Percentiles rank a stretch among this genome's conserved stretches.
These are phyloP conservation scores for Combretum micranthum DNA, from an alignment of 345 rosid species.

Conservation along the genomic window DNA sequence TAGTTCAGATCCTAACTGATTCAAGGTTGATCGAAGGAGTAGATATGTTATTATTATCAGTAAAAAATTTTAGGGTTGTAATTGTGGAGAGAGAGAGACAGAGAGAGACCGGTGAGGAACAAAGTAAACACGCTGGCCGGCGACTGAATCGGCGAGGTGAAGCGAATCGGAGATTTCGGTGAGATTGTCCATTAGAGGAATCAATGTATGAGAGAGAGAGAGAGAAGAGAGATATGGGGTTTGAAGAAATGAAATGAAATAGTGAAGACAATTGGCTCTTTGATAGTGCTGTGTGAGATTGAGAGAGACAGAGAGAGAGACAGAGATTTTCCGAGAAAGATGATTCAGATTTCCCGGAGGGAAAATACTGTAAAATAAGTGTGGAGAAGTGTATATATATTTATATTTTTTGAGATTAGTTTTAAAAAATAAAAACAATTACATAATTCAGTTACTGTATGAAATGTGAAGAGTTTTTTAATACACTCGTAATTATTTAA, in stretches of 20 bases:
- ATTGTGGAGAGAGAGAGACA: background rate
- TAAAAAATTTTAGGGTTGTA: no score
- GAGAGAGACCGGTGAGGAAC: slow-evolving; percentile 64
- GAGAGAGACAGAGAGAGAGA: slow-evolving; percentile 1
- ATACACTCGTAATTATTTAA: no score
- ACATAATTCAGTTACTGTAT: no score
- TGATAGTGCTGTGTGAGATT: background rate
- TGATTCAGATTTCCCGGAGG: no score
- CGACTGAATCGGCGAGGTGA: slow-evolving; percentile 49
- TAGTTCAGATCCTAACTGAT: no score
- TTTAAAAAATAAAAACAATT: no score
- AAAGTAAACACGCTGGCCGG: slow-evolving; percentile 84
- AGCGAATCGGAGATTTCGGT: slow-evolving; percentile 53
- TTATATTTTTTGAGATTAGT: no score
- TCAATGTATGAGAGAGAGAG: slow-evolving; percentile 12
- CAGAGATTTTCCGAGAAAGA: background rate
- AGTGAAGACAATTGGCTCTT: slow-evolving; percentile 7
- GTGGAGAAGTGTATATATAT: no score
- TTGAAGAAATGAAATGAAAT: slow-evolving; percentile 14
- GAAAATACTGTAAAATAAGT: no score
- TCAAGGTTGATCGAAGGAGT: background rate
- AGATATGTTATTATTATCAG: background rate
- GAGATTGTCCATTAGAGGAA: slow-evolving; percentile 34
- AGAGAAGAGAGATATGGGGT: slow-evolving; percentile 1
- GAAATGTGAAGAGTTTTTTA: no score